phyloP scores from a whole-genome alignment of 768 basidiomycete species.

The Panaeolus cyanescens region DNA sequence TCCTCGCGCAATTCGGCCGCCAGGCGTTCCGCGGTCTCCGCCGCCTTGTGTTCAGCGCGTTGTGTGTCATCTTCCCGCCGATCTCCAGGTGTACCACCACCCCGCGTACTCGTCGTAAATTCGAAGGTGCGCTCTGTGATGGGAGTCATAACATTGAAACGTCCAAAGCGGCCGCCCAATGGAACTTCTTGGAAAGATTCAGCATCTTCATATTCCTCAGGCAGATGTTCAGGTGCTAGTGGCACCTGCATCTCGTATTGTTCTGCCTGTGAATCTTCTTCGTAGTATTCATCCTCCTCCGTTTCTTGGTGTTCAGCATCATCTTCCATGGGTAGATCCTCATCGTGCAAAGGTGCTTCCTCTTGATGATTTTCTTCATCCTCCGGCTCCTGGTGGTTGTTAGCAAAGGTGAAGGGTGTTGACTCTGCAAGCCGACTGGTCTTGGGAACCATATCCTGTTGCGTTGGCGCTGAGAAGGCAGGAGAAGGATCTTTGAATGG shows the following conservation, averaged over 20 bases:
- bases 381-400: constrained; percentile 28
- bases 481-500: constrained; percentile 33
- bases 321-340: constrained; percentile 16
- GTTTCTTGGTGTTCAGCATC: constrained; percentile 32
- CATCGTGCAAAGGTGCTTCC: constrained; percentile 20
- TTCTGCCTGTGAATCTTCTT: constrained; percentile 29
- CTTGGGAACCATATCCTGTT: constrained; percentile 19
- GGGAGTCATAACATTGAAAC: constrained; percentile 94
- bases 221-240: constrained; percentile 25
- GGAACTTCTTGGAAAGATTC: constrained; percentile 49
- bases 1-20: constrained; percentile 49
- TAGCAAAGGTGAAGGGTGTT: constrained; percentile 18
- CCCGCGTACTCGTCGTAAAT: constrained; percentile 65
- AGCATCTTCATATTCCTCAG: constrained; percentile 36
- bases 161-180: constrained; percentile 74
- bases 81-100: constrained; percentile 43
- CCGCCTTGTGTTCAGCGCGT: constrained; percentile 47
- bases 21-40: constrained; percentile 52
- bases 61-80: constrained; percentile 22
- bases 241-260: constrained; percentile 30
- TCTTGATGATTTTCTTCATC: constrained; percentile 33
- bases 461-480: constrained; percentile 27
- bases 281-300: constrained; percentile 30
- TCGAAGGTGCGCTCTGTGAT: constrained; percentile 95
- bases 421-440: constrained; percentile 16